Conservation (phyloP, 2,329 filamentous ascomycete genomes). For the Scopulariopsis brevicaulis region DNA sequence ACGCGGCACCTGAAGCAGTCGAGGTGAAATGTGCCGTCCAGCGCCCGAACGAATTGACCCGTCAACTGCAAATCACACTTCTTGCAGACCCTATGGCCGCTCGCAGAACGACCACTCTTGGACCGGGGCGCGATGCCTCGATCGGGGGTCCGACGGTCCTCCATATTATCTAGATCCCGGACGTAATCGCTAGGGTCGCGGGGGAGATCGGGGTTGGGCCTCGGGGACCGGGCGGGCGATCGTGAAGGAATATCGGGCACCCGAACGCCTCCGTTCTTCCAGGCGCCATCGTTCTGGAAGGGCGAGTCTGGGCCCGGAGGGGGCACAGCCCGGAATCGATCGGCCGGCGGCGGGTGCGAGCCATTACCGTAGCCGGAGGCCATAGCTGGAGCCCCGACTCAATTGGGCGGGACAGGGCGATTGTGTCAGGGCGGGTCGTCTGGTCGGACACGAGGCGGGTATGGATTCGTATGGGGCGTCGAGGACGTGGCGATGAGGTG, state of each 20-base stretch:
- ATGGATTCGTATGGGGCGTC: neutral
- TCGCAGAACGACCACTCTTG: conserved; percentile 39
- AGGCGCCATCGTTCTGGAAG: conserved; percentile 19
- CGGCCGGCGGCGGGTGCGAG: conserved; percentile 16
- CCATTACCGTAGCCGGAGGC: conserved; percentile 34
- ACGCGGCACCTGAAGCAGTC: conserved; percentile 98
- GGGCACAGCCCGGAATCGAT: conserved; percentile 20
- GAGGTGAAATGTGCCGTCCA: conserved; percentile 89
- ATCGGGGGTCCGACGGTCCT: conserved; percentile 37
- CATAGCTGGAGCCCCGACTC: conserved; percentile 17
- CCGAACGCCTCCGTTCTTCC: conserved; percentile 23
- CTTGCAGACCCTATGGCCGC: conserved; percentile 60
- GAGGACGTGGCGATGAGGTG: neutral
- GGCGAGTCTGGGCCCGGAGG: conserved; percentile 16
- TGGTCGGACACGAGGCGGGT: neutral
- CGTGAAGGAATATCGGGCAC: conserved; percentile 19
- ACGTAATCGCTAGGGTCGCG: conserved; percentile 10
- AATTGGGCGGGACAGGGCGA: neutral
- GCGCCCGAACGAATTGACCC: conserved; percentile 88
- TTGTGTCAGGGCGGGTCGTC: neutral
- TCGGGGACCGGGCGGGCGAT: neutral
- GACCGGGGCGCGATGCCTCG: conserved; percentile 38
- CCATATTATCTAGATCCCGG: neutral
- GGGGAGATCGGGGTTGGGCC: neutral
- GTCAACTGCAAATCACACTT: conserved; percentile 84